Evolutionary conservation across 2,329 filamentous ascomycete genomes (phyloP), one percentile per base, ranked within the genome.

Genomic region (Talaromyces funiculosus): DNA sequence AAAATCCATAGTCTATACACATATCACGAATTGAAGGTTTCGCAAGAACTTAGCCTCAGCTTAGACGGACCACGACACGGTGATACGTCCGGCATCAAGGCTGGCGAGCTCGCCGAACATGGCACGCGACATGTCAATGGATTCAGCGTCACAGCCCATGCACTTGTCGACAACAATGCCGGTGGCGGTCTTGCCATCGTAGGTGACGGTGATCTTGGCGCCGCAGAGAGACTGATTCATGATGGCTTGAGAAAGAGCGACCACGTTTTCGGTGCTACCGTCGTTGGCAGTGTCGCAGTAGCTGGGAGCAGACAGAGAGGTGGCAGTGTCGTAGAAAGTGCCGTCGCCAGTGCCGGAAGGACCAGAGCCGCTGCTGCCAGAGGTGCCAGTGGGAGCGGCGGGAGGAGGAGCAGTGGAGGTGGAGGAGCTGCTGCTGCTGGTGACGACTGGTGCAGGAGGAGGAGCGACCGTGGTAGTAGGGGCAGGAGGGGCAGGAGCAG

Each of bases 151-250:
- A 73, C 90, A 94, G 67, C 87, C 86, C 75, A 84, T 83, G 80
- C 90, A 94, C 78, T 90, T 90, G 79, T 94, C 90, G 57, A 82
- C 82, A 63, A 92, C 84, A 3, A 67, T 81, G 63, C 85, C 89
- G 2, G 73, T 78, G 66, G 78, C 72, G 2, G 80, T 81, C 72
- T 83, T 82, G 72, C 88, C 88, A 54, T 81, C 79, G 71, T 78
- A 79, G 42, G 68, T 77, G 77, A 92, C 84, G 65, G 81, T 86
- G 69, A 92, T 82, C 53, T 77, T 84, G 77, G 85, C 82, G 72
- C 85, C 86, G 75, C 90, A 94, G 72, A 85, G 82, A 53, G 84
- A 82, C 80, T 92, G 90, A 67, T 73, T 78, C 85, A 92, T 90
- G 69, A 90, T 76, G 4, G 68, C 76, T 43, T 80, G 67, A 20